These are phyloP conservation scores for Sclerospora graminicola DNA, from an alignment of 352 stramenopile species.

Conservation along the genomic window DNA sequence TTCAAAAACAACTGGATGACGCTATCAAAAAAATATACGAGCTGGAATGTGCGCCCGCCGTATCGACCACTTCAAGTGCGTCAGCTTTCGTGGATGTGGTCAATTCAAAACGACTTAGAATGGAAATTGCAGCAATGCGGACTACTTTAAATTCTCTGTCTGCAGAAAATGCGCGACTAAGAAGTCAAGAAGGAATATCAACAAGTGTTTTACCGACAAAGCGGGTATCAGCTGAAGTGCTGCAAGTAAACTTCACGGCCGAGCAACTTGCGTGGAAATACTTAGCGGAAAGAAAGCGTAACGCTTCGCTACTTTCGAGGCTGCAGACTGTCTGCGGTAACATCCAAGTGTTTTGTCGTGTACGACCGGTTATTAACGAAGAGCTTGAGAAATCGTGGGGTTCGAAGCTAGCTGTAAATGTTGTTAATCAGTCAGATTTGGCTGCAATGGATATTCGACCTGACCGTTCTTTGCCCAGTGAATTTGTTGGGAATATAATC, in stretches of 20 bases:
- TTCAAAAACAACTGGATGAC: constrained; percentile 42
- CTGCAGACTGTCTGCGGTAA: constrained; percentile 87
- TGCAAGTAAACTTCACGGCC: constrained; percentile 52
- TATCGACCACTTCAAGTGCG: constrained; percentile 26
- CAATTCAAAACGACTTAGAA: constrained; percentile 22
- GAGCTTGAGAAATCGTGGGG: constrained; percentile 53
- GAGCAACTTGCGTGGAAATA: constrained; percentile 83
- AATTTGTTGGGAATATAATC: constrained; percentile 16
- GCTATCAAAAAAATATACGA: constrained; percentile 32
- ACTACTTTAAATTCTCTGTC: constrained; percentile 37
- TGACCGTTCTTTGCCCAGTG: constrained; percentile 38
- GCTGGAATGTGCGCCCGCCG: constrained; percentile 28
- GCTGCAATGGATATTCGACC: constrained; percentile 65
- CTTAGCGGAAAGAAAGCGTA: constrained; percentile 71
- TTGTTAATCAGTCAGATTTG: constrained; percentile 78
- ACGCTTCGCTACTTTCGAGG: constrained; percentile 65
- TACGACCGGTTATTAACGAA: constrained; percentile 76
- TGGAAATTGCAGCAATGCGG: constrained; percentile 54
- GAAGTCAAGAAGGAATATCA: constrained; percentile 34
- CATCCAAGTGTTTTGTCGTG: constrained; percentile 90
- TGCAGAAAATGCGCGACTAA: constrained; percentile 45
- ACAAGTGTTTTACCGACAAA: constrained; percentile 31
- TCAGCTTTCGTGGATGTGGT: constrained; percentile 13
- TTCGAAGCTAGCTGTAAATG: constrained; percentile 54
- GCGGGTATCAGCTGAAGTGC: constrained; percentile 48